Evolutionary conservation across 2,329 filamentous ascomycete species (phyloP), one percentile per base, ranked within the genome.

Genomic region (Ascomycota sp.): DNA sequence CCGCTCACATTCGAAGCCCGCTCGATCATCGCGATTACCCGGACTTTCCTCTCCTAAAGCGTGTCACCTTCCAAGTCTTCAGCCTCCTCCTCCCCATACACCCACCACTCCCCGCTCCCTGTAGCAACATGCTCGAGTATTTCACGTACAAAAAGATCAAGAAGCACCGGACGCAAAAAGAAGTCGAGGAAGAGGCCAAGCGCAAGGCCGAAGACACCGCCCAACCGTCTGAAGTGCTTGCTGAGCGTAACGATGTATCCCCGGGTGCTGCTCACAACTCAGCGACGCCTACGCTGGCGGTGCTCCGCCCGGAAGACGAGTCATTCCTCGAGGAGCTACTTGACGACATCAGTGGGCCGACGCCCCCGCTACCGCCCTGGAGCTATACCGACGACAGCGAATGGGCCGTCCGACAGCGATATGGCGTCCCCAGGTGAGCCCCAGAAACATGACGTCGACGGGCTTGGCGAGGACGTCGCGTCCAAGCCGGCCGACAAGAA

Each of bases 131-230:
- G 71, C 44, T 75, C 36, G 68, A 75, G 47, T 74, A 69, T 47
- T 64, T 75, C 38, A 52, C 58, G 23, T 65, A 63, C 53, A 73
- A 66, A 46, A 75, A 72, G 46, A 53, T 61, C 43, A 74, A 72
- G 53, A 69, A 73, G 49, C 52, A 64, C 44, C 60, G 56, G 40
- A 59, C 54, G 2, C 57, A 68, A 34, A 64, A 68, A 35, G 36
- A 46, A 7, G 40, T 37, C 32, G 25, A 31, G 15, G 32, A 36
- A 2, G 30, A 35, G 11, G 35, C 25, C 8, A 32, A 33, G 19
- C 36, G 36, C 24, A 32, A 37, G 9, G 31, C 40, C 19, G 39
- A 40, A 3, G 15, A 17, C 8, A 33, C 32, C 13, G 24, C 21
- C 20, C 28, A 21, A 9, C 26, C 28, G 30, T 30, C 33, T 35